Evolutionary conservation across 257 asterid genomes (phyloP), one percentile per base, ranked within the genome.

Genomic region (Leptodermis oblonga): DNA sequence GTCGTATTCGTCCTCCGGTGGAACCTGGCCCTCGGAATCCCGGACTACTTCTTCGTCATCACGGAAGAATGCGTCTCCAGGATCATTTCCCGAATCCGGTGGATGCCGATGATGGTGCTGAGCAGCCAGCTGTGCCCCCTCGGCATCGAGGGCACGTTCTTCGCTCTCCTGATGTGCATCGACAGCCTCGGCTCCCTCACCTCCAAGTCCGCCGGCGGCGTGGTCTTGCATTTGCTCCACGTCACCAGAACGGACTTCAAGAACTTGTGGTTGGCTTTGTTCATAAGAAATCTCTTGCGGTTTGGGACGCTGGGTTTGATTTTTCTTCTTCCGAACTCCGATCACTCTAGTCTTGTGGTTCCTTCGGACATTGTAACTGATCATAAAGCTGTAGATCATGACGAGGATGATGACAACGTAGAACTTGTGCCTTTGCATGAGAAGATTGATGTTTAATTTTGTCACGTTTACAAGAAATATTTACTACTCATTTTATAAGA

Each of bases 81-180:
- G 25, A 77, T 85, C 31, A 73, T 89, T 0, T 61, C 80, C 59
- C 63, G 82, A 14, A 80, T 87, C 55, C 52, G 88, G 70, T 85
- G 96, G 96, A 89, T 89, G 87, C 96, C 96, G 0, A 84, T 87
- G 87, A 69, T 87, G 76, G 92, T 87, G 0, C 73, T 89, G 60
- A 87, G 96, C 58, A 85, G 92, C 11, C 86, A 84, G 56, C 74
- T 89, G 2, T 85, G 85, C 54, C 94, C 88, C 39, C 20, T 68
- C 23, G 96, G 96, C 41, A 89, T 89, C 18, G 94, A 89, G 77
- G 96, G 94, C 48, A 87, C 90, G 0, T 89, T 87, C 65, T 89
- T 89, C 28, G 90, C 95, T 0, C 76, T 89, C 25, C 66, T 89
- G 69, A 89, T 85, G 90, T 82, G 90, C 74, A 87, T 87, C 28